phyloP scores from a whole-genome alignment of 2,329 filamentous ascomycete genomes.

The Hypomyces rosellus region DNA sequence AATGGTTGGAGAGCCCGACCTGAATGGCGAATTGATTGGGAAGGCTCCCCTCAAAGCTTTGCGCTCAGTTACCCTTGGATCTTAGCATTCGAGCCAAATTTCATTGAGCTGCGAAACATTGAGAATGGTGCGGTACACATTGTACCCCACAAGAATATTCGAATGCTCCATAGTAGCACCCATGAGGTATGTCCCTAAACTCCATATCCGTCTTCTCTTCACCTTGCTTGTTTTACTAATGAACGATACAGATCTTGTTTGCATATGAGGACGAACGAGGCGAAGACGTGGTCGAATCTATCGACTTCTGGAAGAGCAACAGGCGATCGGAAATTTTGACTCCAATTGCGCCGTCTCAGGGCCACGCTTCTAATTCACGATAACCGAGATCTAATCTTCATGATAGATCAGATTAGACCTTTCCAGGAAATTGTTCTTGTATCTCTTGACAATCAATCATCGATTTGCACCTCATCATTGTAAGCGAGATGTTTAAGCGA shows the following conservation, averaged over 20 bases:
- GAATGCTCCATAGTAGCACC: constrained; percentile 95
- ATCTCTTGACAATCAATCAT: constrained; percentile 17
- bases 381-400: constrained; percentile 8
- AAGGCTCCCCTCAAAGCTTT: constrained; percentile 86
- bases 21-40: constrained; percentile 97
- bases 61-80: constrained; percentile 96
- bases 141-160: constrained; percentile 90
- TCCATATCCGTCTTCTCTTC: not conserved
- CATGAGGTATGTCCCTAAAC: constrained; percentile 67
- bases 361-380: constrained; percentile 8
- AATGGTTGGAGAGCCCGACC: constrained; percentile 95
- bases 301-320: constrained; percentile 89
- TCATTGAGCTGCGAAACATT: constrained; percentile 93
- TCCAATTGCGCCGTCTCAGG: constrained; percentile 5
- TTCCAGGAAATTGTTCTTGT: constrained; percentile 23
- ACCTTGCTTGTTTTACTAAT: not conserved
- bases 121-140: constrained; percentile 94
- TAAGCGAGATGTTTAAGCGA: constrained; percentile 15
- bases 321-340: constrained; percentile 40
- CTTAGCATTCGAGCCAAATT: constrained; percentile 92
- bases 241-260: constrained; percentile 71
- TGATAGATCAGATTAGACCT: constrained; percentile 5
- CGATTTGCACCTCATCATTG: constrained; percentile 14
- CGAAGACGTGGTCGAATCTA: constrained; percentile 85
- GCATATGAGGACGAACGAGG: constrained; percentile 94